Percentiles rank a stretch among this genome's conserved stretches.
These are phyloP conservation scores for Nicotiana noctiflora DNA, from an alignment of 257 asterid species.

Conservation along the genomic window DNA sequence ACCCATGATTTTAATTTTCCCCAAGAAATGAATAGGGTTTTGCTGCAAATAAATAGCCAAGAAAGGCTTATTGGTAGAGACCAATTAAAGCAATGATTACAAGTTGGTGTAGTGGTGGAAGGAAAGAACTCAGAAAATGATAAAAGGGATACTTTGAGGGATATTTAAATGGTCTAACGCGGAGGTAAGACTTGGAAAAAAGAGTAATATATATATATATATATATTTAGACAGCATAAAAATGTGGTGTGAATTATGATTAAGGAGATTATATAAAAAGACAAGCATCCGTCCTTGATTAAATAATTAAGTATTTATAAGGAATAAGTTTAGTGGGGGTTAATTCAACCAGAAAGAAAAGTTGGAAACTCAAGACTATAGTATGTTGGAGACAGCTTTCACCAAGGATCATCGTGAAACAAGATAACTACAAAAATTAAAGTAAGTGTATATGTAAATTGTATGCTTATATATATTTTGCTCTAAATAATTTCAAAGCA, in stretches of 20 bases:
- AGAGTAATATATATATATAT: neutral
- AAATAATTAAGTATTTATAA: too few relatives aligned
- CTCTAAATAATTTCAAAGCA: neutral
- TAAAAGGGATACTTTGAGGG: neutral
- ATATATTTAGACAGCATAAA: neutral
- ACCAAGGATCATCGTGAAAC: too few relatives aligned
- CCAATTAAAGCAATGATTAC: constrained; percentile 3
- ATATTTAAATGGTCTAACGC: constrained; percentile 10
- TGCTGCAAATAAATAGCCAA: neutral
- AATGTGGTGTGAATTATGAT: neutral
- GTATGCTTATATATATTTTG: neutral
- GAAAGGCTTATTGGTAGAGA: neutral
- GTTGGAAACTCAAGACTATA: too few relatives aligned
- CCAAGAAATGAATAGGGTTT: neutral
- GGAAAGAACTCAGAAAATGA: constrained; percentile 18
- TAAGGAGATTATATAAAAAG: too few relatives aligned
- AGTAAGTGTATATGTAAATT: too few relatives aligned
- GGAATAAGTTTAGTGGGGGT: too few relatives aligned
- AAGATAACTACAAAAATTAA: too few relatives aligned
- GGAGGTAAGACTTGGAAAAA: constrained; percentile 7
- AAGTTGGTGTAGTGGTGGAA: constrained; percentile 9
- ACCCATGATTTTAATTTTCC: neutral
- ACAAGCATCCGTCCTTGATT: too few relatives aligned
- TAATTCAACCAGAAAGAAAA: too few relatives aligned
- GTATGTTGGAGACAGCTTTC: too few relatives aligned